A percentile compares a stretch with the other conserved stretches of the same genome.
These are phyloP conservation scores for Neltuma alba DNA, from an alignment of 306 rosid species.

Conservation along the genomic window DNA sequence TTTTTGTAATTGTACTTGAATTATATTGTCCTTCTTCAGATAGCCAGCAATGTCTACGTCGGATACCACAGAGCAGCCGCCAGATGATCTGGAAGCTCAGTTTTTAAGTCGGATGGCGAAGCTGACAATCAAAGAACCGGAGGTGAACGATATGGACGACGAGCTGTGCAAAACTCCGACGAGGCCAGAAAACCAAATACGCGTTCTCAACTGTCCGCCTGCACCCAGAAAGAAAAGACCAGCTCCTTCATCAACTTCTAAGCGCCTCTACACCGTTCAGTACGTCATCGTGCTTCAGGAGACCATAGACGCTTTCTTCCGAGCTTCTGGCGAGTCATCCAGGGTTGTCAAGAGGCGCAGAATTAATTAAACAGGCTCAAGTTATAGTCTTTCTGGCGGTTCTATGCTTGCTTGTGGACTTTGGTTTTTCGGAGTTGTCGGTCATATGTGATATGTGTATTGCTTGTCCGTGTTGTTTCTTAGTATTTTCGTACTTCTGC, in stretches of 20 bases:
- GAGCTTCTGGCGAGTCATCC: not conserved
- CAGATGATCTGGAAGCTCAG: conserved; percentile 1
- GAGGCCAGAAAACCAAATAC: conserved; percentile 28
- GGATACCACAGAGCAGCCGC: not conserved
- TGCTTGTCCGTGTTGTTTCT: not conserved
- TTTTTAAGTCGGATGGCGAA: not conserved
- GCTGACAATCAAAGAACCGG: not conserved
- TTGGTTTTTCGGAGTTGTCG: not conserved
- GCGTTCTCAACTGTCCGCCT: conserved; percentile 42
- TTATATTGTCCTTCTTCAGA: not conserved
- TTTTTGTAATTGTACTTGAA: not conserved
- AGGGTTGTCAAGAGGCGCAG: conserved; percentile 43
- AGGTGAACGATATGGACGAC: not conserved
- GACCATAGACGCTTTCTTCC: conserved; percentile 45
- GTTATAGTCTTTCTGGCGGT: not conserved
- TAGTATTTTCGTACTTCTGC: not conserved
- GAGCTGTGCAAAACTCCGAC: conserved; percentile 53
- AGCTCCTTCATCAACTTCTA: not conserved
- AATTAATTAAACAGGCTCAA: conserved; percentile 2
- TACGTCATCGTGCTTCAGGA: conserved; percentile 31
- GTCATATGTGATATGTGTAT: not conserved
- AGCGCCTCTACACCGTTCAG: conserved; percentile 33
- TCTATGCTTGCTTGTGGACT: not conserved
- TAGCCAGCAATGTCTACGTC: not conserved
- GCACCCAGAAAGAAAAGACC: conserved; percentile 46